Evolutionary conservation across 2,329 filamentous ascomycete genomes (phyloP).

Genomic region (Apiospora arundinis): DNA sequence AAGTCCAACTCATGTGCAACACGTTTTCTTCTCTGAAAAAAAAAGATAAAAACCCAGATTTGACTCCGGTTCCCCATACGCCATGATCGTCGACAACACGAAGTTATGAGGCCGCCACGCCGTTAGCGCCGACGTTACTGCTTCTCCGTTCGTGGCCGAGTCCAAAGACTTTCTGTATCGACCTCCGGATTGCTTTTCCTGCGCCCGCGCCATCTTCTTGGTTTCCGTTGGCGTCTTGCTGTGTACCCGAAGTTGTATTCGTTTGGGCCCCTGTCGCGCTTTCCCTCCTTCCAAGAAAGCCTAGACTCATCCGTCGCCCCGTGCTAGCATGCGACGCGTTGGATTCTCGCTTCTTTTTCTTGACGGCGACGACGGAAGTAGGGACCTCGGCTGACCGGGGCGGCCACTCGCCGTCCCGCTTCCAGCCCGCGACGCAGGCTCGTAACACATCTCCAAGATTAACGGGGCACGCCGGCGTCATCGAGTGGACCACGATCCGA

Average conservation of each 20-base stretch:
- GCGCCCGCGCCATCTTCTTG: slow-evolving; percentile 23
- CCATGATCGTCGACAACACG: not conserved
- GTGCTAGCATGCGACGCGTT: slow-evolving; percentile 37
- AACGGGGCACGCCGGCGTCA: slow-evolving; percentile 86
- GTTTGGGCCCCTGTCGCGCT: slow-evolving; percentile 33
- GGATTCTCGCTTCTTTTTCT: slow-evolving; percentile 42
- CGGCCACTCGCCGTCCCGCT: slow-evolving; percentile 92
- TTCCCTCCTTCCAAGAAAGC: slow-evolving; percentile 48
- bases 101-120: slow-evolving; percentile 5
- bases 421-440: slow-evolving; percentile 89
- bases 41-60: too few species aligned
- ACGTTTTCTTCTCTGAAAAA: slow-evolving; percentile 21
- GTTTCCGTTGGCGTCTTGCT: slow-evolving; percentile 23
- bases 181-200: slow-evolving; percentile 40
- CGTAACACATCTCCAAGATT: slow-evolving; percentile 83
- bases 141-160: slow-evolving; percentile 37
- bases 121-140: slow-evolving; percentile 28
- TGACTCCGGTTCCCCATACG: not conserved
- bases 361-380: slow-evolving; percentile 44
- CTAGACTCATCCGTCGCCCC: slow-evolving; percentile 54
- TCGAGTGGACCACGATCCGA: slow-evolving; percentile 80
- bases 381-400: slow-evolving; percentile 61
- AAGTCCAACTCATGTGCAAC: not conserved
- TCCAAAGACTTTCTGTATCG: slow-evolving; percentile 44
- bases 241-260: not conserved